phyloP scores from a whole-genome alignment of 345 rosid species.

The Hibiscus mutabilis region DNA sequence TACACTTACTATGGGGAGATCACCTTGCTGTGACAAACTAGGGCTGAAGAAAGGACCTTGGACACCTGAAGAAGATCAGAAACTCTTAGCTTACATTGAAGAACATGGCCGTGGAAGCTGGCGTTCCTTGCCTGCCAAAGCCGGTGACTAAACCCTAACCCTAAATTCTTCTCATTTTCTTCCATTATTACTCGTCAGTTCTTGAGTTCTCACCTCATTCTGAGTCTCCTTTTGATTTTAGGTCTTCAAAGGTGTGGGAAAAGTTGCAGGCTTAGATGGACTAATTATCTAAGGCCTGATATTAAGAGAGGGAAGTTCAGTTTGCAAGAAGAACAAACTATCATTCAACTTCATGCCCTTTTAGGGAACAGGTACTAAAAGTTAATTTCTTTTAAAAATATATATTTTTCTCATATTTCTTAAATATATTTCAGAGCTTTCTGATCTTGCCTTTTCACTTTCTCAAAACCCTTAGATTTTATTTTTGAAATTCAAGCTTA shows the following conservation, averaged over 20 bases:
- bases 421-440: background rate
- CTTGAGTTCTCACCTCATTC: too few species aligned
- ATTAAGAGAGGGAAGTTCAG: conserved; percentile 92
- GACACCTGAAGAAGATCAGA: conserved; percentile 95
- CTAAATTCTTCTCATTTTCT: background rate
- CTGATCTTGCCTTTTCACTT: background rate
- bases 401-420: background rate
- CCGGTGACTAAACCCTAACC: conserved; percentile 38
- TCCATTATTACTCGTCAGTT: too few species aligned
- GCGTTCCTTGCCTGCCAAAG: conserved; percentile 84
- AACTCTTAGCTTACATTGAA: conserved; percentile 81
- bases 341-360: conserved; percentile 94
- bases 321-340: conserved; percentile 86
- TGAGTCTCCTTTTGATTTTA: conserved; percentile 4
- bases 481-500: conserved; percentile 3
- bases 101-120: conserved; percentile 96
- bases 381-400: background rate
- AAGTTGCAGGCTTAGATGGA: conserved; percentile 95
- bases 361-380: conserved; percentile 69
- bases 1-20: conserved; percentile 47
- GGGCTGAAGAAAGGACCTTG: conserved; percentile 97
- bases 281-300: conserved; percentile 87
- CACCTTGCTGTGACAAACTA: conserved; percentile 77
- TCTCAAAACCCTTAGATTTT: background rate
- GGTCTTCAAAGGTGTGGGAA: conserved; percentile 93